Base-by-base conservation (phyloP, 805 yeast species). In the Spathaspora arborariae region DNA sequence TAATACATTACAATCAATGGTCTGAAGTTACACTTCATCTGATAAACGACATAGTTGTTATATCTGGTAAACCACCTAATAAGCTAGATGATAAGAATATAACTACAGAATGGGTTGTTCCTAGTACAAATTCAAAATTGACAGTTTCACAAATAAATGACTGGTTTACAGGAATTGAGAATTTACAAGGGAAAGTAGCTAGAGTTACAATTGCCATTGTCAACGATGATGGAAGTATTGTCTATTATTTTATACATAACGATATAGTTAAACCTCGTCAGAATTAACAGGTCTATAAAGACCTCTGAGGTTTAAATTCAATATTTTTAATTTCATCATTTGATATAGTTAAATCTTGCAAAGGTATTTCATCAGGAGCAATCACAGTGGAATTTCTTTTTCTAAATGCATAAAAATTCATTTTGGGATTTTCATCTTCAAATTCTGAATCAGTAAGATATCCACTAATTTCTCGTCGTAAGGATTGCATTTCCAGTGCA, bases 221-320 rank as follows among this genome's bases (percentile, higher is more conserved):
- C 2, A 81, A 78, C 53, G 75, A 75, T 46, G 94, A 85, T 58
- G 84, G 88, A 2, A 82, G 90, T 0, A 72, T 83, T 16, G 84
- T 84, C n/a, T 85, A 81, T 54, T 85, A 85, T 60, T 78, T 79
- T 58, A 70, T 82, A 15, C 80, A 83, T 59, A 81, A 80, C 54
- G 91, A 91, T 3, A 63, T 84, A 8, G 79, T 74, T 27, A 80
- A 80, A 58, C 91, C 91, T 1, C 72, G 78, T 48, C 79, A 76
- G 55, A 79, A 79, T 51, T 80, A 54, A 58, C 10, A 16, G 38
- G 27, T 24, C 27, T 24, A 24, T 24, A 24, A 9, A 24, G 11
- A 9, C 27, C 11, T 9, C 11, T 24, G 10, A 2, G 27, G 11
- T 10, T 30, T 30, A 30, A 30, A 27, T 4, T 27, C 33, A 27